Conservation (phyloP, 305 asterid species). For the Fraxinus floribunda region DNA sequence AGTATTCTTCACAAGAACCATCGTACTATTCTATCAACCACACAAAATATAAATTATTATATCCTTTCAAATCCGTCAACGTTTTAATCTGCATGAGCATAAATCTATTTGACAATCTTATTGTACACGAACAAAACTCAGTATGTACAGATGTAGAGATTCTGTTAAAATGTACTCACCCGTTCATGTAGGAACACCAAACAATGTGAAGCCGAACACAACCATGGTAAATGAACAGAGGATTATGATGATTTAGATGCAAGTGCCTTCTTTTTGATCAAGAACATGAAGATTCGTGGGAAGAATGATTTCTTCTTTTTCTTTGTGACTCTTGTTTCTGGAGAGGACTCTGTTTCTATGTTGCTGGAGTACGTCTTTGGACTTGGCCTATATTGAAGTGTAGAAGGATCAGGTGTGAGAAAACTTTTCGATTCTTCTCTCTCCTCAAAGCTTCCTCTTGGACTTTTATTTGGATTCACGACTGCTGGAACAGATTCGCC, state of each 20-base stretch:
- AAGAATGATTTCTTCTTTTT: conserved; percentile 73
- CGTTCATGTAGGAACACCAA: not conserved
- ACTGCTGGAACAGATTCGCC: conserved; percentile 30
- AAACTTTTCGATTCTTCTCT: conserved; percentile 34
- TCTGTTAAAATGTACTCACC: conserved; percentile 2
- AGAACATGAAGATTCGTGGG: conserved; percentile 74
- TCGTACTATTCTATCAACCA: not conserved
- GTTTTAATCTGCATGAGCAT: conserved; percentile 10
- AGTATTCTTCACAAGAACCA: not conserved
- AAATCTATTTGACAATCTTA: conserved; percentile 25
- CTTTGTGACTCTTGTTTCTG: conserved; percentile 41
- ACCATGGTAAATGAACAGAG: not conserved
- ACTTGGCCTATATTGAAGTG: conserved; percentile 39
- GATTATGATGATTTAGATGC: conserved; percentile 33
- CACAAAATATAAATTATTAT: not conserved
- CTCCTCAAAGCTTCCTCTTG: conserved; percentile 44
- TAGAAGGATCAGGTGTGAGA: conserved; percentile 32
- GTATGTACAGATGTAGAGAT: conserved; percentile 41
- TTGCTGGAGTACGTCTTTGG: conserved; percentile 38
- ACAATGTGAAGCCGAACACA: conserved; percentile 12
- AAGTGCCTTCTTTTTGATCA: conserved; percentile 51
- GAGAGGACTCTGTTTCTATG: conserved; percentile 47
- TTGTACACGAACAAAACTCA: conserved; percentile 37
- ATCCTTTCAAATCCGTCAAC: not conserved
- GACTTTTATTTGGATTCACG: conserved; percentile 27